Conservation (phyloP, 163 green algal genomes). For the Chlamydomonas reinhardtii region DNA sequence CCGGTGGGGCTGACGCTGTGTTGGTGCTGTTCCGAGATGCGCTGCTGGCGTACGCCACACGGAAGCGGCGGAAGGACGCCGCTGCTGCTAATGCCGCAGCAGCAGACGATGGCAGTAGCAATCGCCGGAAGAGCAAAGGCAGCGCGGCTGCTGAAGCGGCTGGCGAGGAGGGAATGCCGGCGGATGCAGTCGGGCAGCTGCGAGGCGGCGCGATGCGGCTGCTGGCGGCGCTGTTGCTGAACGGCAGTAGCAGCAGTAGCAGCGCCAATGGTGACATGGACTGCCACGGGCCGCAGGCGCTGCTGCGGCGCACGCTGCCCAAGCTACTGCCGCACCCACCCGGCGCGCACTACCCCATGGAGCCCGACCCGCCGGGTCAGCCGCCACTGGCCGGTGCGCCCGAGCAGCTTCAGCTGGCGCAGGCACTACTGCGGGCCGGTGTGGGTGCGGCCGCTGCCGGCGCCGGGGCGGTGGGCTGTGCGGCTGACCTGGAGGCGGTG, state of each 20-base stretch:
- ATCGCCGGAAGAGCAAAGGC: no score
- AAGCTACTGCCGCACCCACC: conserved; percentile 51
- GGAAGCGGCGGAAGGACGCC: background rate
- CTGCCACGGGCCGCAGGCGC: background rate
- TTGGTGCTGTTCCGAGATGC: conserved; percentile 4
- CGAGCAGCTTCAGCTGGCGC: conserved; percentile 15
- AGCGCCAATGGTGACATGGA: background rate
- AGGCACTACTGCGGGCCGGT: conserved; percentile 1
- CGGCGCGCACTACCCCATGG: no score
- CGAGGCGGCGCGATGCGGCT: conserved; percentile 39
- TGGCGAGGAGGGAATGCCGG: background rate
- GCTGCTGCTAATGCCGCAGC: background rate
- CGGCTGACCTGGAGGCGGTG: background rate
- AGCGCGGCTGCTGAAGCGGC: background rate
- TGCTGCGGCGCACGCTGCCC: conserved; percentile 6
- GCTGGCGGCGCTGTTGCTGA: conserved; percentile 43
- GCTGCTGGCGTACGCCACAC: conserved; percentile 52
- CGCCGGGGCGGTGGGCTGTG: background rate
- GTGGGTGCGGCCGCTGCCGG: background rate
- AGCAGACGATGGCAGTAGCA: no score
- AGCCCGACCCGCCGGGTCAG: background rate
- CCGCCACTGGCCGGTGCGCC: background rate
- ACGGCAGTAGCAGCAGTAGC: background rate
- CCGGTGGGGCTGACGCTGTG: conserved; percentile 8
- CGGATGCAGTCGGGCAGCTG: conserved; percentile 17